phyloP scores from a whole-genome alignment of 1,139 yeast species.

The Debaryomyces psychrophilus region DNA sequence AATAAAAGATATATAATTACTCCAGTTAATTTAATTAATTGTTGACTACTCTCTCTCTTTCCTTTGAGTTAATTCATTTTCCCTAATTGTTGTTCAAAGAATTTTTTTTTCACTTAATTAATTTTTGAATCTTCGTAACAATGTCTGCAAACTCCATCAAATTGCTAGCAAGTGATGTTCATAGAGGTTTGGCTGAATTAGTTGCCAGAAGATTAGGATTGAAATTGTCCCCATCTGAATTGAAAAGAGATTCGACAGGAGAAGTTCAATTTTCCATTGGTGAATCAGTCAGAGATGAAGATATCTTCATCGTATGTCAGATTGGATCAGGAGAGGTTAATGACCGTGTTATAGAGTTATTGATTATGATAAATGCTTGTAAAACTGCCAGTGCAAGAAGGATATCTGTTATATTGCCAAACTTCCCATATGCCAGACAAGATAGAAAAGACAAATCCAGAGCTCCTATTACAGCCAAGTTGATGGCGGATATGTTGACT shows the following conservation, averaged over 20 bases:
- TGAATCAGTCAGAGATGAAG: constrained; percentile 79
- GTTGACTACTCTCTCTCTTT: constrained; percentile 1
- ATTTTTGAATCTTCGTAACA: neutral
- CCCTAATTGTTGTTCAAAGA: neutral
- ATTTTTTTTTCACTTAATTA: neutral
- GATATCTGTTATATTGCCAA: constrained; percentile 78
- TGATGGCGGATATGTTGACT: constrained; percentile 72
- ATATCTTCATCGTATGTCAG: constrained; percentile 66
- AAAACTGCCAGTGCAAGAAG: constrained; percentile 78
- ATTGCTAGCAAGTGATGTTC: constrained; percentile 87
- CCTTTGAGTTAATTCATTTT: constrained; percentile 4
- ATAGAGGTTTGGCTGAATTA: constrained; percentile 79
- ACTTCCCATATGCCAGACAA: constrained; percentile 82
- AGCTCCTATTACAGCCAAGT: constrained; percentile 81
- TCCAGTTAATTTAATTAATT: neutral
- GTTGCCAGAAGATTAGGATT: constrained; percentile 70
- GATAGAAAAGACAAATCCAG: constrained; percentile 81
- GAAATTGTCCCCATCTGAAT: constrained; percentile 64
- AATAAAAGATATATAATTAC: constrained; percentile 4
- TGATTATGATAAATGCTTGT: constrained; percentile 76
- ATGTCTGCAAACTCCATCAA: constrained; percentile 88
- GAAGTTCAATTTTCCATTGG: constrained; percentile 75
- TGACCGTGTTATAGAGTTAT: constrained; percentile 70
- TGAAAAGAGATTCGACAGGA: constrained; percentile 70
- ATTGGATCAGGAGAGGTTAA: constrained; percentile 74